Percentiles rank a stretch among this genome's conserved stretches.
These are phyloP conservation scores for Acanthamoeba sp. DNA, from an alignment of 208 protist genomes.

Conservation along the genomic window DNA sequence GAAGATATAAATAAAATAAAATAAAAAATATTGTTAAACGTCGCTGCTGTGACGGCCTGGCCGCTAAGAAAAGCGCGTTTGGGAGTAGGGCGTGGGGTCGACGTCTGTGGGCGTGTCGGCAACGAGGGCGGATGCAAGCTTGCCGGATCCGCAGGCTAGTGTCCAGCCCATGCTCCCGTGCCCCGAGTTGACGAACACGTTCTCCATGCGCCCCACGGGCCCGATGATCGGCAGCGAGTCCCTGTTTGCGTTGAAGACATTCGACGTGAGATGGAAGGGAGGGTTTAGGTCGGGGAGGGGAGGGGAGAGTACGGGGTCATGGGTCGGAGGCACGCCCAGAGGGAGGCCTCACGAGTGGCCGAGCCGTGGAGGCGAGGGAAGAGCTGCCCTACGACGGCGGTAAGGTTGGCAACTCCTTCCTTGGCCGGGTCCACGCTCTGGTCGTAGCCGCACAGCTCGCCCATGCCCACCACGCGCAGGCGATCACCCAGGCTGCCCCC, in stretches of 20 bases:
- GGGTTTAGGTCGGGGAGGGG: background rate
- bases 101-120: too few species aligned
- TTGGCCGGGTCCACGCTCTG: background rate
- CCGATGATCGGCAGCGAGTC: conserved; percentile 56
- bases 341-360: background rate
- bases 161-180: conserved; percentile 72
- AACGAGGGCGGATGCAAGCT: background rate
- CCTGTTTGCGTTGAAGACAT: background rate
- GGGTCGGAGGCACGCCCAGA: conserved; percentile 42
- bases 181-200: conserved; percentile 59
- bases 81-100: too few species aligned
- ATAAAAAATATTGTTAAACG: too few species aligned
- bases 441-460: conserved; percentile 58
- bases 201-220: background rate
- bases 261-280: background rate
- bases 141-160: conserved; percentile 56
- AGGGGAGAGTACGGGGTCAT: conserved; percentile 43
- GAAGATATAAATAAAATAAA: too few species aligned
- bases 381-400: background rate
- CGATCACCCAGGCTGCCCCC: background rate
- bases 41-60: too few species aligned
- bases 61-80: too few species aligned
- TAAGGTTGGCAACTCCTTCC: conserved; percentile 8
- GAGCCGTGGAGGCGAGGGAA: conserved; percentile 14
- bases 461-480: conserved; percentile 51